A percentile compares a stretch with the other conserved stretches of the same genome.
Evolutionary conservation across 306 rosid genomes (phyloP).

Genomic region (Gleditsia sinensis): DNA sequence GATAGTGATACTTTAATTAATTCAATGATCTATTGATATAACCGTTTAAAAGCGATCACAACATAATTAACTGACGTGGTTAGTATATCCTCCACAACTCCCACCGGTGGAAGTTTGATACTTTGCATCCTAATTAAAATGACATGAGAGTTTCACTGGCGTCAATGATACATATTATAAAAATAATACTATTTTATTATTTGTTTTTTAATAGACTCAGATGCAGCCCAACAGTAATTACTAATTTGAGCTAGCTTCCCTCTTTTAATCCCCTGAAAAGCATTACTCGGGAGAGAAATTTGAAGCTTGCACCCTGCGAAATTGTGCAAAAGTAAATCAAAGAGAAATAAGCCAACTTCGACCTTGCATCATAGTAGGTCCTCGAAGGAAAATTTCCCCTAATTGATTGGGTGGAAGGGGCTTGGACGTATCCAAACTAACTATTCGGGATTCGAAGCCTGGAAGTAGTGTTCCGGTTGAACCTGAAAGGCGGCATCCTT

Average conservation of each 20-base stretch:
- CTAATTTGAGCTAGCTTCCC: neutral
- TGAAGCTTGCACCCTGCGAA: neutral
- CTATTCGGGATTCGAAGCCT: slow-evolving; percentile 41
- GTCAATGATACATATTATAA: no score
- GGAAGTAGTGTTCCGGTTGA: slow-evolving; percentile 44
- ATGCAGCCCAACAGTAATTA: neutral
- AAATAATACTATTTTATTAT: no score
- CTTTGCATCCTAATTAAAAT: no score
- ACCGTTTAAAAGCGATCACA: neutral
- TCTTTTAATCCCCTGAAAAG: no score
- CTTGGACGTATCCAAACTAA: slow-evolving; percentile 33
- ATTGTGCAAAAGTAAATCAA: neutral
- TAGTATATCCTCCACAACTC: neutral
- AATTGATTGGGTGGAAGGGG: slow-evolving; percentile 48
- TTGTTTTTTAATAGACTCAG: neutral
- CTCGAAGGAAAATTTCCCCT: slow-evolving; percentile 52
- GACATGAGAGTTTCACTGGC: no score
- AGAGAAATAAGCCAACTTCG: neutral
- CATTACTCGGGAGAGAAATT: neutral
- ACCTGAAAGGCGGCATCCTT: slow-evolving; percentile 28
- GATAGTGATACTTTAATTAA: neutral
- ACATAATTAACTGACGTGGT: neutral
- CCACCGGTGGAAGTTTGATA: neutral
- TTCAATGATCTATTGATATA: neutral
- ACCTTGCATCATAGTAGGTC: slow-evolving; percentile 55